A percentile compares a stretch with the other conserved stretches of the same genome.
Evolutionary conservation across 1,284 basidiomycete species (phyloP).

Genomic region (Cutaneotrichosporon mucoides): DNA sequence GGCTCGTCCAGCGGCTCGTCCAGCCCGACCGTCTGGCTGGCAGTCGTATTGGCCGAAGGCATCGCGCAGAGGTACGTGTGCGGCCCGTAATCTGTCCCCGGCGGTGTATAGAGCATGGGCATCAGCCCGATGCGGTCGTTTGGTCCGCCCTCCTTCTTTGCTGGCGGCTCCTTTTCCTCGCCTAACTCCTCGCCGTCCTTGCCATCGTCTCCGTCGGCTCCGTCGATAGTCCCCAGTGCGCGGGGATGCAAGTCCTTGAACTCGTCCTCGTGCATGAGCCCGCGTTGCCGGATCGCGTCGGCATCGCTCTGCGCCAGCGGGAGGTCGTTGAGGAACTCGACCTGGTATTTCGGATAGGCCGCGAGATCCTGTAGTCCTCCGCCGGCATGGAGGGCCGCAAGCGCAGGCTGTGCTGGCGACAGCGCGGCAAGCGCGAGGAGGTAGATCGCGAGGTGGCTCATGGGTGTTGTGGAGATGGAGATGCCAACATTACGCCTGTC

Average conservation of each 20-base stretch:
- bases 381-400: constrained; percentile 8
- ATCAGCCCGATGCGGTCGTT: constrained; percentile 11
- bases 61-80: constrained; percentile 45
- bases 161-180: neutral
- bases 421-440: constrained; percentile 26
- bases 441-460: constrained; percentile 25
- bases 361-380: constrained; percentile 60
- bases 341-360: constrained; percentile 77
- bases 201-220: constrained; percentile 32
- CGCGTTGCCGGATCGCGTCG: constrained; percentile 62
- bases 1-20: constrained; percentile 30
- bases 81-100: constrained; percentile 8
- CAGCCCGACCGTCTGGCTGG: constrained; percentile 20
- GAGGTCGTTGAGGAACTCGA: constrained; percentile 72
- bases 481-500: neutral
- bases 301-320: constrained; percentile 73
- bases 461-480: neutral
- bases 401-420: constrained; percentile 7
- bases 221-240: constrained; percentile 54
- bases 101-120: constrained; percentile 31
- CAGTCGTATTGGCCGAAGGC: constrained; percentile 32
- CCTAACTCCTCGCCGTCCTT: neutral
- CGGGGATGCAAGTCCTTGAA: constrained; percentile 60
- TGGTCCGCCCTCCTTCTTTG: neutral
- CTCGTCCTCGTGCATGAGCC: constrained; percentile 65